Evolutionary conservation across 2,329 filamentous ascomycete species (phyloP), one percentile per base, ranked within the genome.

Genomic region (Fusarium sambucinum): DNA sequence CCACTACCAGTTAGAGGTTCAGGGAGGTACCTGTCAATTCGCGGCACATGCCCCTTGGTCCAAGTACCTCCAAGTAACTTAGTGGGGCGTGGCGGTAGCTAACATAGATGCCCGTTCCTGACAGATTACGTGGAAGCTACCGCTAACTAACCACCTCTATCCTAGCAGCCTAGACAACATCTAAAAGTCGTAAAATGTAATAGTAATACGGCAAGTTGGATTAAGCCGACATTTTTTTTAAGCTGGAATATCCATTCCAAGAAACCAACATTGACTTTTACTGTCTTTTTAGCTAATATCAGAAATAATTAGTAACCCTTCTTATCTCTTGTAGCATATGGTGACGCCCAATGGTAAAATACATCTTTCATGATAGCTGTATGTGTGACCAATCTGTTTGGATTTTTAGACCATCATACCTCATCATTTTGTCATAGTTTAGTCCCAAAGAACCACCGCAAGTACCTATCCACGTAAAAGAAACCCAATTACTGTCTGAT

Each of bases 51-150:
- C 6, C 2, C 9, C 3, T 1, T 16, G 5, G 5, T 2, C 3
- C 0, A 44, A 16, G 66, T 69, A 69, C 35, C 17, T 30, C 1
- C 4, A 30, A 10, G 66, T 69, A 69, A 5, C 32, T 17, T 12
- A 8, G 35, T 45, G 19, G 54, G 42, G 62, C 59, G 50, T 51
- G 37, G 46, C 45, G 32, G 33, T 42, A 66, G 42, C 50, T 69
- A 16, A 38, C 35, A 3, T 13, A 41, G 38, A 21, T 35, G 13
- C 23, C 47, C 33, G 47, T 52, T 58, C 46, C 65, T 48, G 51
- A 41, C 51, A 52, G 60, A 69, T 69, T 69, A 69, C 66, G 66
- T 67, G 66, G 66, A 66, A 48, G 65, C 45, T 55, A 47, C 23
- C 23, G 30, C 60, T 38, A 38, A 10, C 35, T n/a, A n/a, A n/a